Evolutionary conservation across 768 basidiomycete genomes (phyloP).

Genomic region (Pulveroboletus sp.): DNA sequence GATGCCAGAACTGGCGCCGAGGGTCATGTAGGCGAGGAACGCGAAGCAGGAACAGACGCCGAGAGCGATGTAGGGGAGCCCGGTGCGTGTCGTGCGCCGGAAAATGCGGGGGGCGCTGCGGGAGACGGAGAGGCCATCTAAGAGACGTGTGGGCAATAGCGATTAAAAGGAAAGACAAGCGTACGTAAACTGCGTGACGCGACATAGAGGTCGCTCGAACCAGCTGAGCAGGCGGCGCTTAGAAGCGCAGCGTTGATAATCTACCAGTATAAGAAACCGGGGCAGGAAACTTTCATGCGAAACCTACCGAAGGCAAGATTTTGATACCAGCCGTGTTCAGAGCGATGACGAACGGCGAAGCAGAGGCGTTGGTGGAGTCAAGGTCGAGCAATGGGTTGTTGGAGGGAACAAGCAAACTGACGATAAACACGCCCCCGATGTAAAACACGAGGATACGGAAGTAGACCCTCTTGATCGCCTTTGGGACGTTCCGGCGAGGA

Average conservation of each 20-base stretch:
- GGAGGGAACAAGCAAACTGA: conserved; percentile 50
- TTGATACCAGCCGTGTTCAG: conserved; percentile 56
- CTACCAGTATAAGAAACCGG: conserved; percentile 2
- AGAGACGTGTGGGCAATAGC: no score
- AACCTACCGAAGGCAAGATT: conserved; percentile 46
- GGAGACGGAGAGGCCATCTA: conserved; percentile 51
- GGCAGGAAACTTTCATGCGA: neutral
- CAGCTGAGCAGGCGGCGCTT: conserved; percentile 43
- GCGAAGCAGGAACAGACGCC: conserved; percentile 29
- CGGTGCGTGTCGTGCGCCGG: conserved; percentile 32
- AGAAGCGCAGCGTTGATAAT: conserved; percentile 42
- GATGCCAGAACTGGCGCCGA: conserved; percentile 31
- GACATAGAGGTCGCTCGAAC: conserved; percentile 39
- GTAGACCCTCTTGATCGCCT: conserved; percentile 45
- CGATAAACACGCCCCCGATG: conserved; percentile 41
- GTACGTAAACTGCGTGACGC: conserved; percentile 38
- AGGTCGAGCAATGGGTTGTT: conserved; percentile 42
- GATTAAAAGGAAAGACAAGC: no score
- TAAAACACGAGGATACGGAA: conserved; percentile 37
- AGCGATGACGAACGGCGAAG: conserved; percentile 59
- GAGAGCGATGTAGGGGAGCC: conserved; percentile 47
- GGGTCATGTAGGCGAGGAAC: conserved; percentile 41
- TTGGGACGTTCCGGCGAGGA: conserved; percentile 43
- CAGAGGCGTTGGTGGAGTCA: conserved; percentile 38
- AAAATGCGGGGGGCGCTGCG: conserved; percentile 58